These are phyloP conservation scores for Zygotorulaspora mrakii DNA, from an alignment of 1,139 yeast species.

Conservation along the genomic window DNA sequence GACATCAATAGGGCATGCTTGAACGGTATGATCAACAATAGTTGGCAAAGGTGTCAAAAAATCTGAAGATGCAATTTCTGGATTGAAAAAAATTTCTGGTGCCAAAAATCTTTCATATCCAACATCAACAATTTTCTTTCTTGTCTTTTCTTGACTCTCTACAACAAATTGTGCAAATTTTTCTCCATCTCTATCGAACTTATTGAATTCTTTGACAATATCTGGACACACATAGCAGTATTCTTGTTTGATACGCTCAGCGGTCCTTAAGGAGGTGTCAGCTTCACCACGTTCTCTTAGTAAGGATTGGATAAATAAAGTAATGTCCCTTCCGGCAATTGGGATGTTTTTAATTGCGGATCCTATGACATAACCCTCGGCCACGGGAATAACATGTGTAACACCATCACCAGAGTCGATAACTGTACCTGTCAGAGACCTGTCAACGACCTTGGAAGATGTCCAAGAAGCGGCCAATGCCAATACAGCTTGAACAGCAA, in stretches of 20 bases:
- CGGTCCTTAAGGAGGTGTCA: constrained; percentile 91
- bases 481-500: constrained; percentile 97
- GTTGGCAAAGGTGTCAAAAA: constrained; percentile 93
- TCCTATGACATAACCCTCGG: constrained; percentile 98
- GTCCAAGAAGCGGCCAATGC: constrained; percentile 99
- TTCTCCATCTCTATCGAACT: constrained; percentile 90
- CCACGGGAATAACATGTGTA: constrained; percentile 98
- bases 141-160: constrained; percentile 71
- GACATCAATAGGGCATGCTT: constrained; percentile 94
- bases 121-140: constrained; percentile 70
- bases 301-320: constrained; percentile 85
- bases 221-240: constrained; percentile 97
- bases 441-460: constrained; percentile 87
- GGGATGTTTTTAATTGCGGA: constrained; percentile 96
- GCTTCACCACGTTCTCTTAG: constrained; percentile 95
- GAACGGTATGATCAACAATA: constrained; percentile 92
- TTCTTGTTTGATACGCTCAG: constrained; percentile 93
- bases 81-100: constrained; percentile 97
- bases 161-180: constrained; percentile 91
- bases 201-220: constrained; percentile 91
- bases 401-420: constrained; percentile 98
- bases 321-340: constrained; percentile 96
- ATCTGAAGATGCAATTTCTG: constrained; percentile 94
- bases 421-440: constrained; percentile 96
- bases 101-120: constrained; percentile 98